phyloP scores from a whole-genome alignment of 2,329 filamentous ascomycete genomes.

The Botrytis porri region DNA sequence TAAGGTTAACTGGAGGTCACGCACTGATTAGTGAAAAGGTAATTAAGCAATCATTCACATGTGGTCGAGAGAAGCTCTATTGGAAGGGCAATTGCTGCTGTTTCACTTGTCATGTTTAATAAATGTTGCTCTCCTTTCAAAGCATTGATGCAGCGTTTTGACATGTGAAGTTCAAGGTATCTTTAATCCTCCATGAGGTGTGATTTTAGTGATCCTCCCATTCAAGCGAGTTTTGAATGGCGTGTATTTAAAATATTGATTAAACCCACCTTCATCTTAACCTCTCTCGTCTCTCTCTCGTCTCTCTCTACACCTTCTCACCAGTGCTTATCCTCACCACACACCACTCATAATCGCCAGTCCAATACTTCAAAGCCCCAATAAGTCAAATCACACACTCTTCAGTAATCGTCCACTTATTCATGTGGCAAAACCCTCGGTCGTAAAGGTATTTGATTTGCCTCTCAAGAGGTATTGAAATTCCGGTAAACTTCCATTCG shows the following conservation, averaged over 20 bases:
- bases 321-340: not conserved
- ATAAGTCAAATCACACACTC: no score
- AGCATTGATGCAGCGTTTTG: not conserved
- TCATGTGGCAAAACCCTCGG: no score
- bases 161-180: slow-evolving; percentile 5
- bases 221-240: not conserved
- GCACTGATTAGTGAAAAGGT: not conserved
- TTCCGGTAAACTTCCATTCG: no score
- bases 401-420: no score
- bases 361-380: no score
- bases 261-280: not conserved
- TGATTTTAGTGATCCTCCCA: not conserved
- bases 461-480: no score
- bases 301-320: not conserved
- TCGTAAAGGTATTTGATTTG: no score
- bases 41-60: not conserved
- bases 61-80: not conserved
- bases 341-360: not conserved
- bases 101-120: not conserved
- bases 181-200: not conserved
- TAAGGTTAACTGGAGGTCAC: not conserved
- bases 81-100: not conserved
- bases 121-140: not conserved
- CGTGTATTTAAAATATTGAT: not conserved
- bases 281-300: not conserved